A percentile compares a stretch with the other conserved stretches of the same genome.
phyloP scores from a whole-genome alignment of 2,329 filamentous ascomycete genomes.

The Fusarium siculi region DNA sequence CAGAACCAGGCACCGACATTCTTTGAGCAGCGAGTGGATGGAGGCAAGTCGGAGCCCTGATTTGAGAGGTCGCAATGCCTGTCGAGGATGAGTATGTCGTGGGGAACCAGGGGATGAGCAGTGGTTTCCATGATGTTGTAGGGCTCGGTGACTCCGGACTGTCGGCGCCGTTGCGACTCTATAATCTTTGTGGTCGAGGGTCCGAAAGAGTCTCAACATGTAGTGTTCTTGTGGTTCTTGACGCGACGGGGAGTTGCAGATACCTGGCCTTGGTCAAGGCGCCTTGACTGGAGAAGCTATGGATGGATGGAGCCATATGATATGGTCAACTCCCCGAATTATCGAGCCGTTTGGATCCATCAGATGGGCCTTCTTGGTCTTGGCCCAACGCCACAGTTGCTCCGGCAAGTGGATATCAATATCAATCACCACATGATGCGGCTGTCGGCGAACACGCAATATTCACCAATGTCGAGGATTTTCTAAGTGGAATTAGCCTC shows the following conservation, averaged over 20 bases:
- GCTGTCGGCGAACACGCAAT: background rate
- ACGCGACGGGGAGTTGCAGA: background rate
- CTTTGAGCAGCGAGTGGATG: slow-evolving; percentile 1
- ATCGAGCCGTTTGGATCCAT: background rate
- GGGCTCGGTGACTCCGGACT: slow-evolving; percentile 24
- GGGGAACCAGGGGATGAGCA: background rate
- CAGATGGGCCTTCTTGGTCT: background rate
- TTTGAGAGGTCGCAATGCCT: background rate
- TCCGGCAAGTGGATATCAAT: background rate
- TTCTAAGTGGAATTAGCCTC: slow-evolving; percentile 7
- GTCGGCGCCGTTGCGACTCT: slow-evolving; percentile 6
- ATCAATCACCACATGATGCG: background rate
- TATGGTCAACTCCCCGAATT: slow-evolving; percentile 33
- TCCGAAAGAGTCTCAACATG: background rate
- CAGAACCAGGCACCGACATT: slow-evolving; percentile 23
- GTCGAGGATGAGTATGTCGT: slow-evolving; percentile 7
- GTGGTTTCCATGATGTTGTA: background rate
- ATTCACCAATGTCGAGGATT: slow-evolving; percentile 59
- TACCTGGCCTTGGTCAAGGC: background rate
- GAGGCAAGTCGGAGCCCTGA: background rate
- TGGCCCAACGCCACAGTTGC: background rate
- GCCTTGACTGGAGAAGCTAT: slow-evolving; percentile 7
- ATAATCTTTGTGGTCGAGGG: background rate
- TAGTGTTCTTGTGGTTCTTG: background rate
- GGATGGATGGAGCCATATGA: background rate